These are phyloP conservation scores for Pythium sp. DNA, from an alignment of 352 stramenopile genomes.

Conservation along the genomic window DNA sequence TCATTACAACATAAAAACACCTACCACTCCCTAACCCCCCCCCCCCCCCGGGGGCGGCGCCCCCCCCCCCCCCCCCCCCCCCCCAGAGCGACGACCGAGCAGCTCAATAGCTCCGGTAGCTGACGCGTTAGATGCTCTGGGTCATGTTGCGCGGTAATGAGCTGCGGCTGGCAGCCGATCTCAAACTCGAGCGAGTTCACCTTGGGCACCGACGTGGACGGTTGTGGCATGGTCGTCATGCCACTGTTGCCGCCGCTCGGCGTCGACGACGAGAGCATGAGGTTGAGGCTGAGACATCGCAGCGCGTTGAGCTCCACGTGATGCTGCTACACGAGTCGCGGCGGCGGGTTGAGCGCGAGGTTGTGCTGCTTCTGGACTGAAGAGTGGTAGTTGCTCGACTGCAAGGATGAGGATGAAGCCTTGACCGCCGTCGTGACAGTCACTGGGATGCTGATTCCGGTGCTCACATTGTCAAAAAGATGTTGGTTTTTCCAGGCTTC, in stretches of 20 bases:
- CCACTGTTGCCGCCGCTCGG: background rate
- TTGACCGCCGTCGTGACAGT: slow-evolving; percentile 11
- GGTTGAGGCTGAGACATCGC: slow-evolving; percentile 50
- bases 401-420: background rate
- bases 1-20: no score
- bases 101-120: no score
- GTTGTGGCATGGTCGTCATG: slow-evolving; percentile 15
- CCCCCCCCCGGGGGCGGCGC: no score
- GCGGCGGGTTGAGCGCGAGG: slow-evolving; percentile 16
- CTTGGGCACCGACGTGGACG: slow-evolving; percentile 19
- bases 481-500: no score
- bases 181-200: slow-evolving; percentile 17
- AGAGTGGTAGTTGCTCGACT: slow-evolving; percentile 4
- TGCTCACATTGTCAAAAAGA: no score
- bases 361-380: slow-evolving; percentile 16
- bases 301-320: slow-evolving; percentile 46
- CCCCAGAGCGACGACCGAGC: no score
- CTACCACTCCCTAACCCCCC: no score
- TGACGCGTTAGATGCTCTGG: no score
- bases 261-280: slow-evolving; percentile 35
- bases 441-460: slow-evolving; percentile 10
- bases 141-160: no score
- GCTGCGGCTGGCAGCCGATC: slow-evolving; percentile 15
- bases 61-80: no score
- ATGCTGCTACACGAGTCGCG: slow-evolving; percentile 34